Base-by-base conservation (phyloP, 257 asterid genomes). In the Schizonepeta tenuifolia region DNA sequence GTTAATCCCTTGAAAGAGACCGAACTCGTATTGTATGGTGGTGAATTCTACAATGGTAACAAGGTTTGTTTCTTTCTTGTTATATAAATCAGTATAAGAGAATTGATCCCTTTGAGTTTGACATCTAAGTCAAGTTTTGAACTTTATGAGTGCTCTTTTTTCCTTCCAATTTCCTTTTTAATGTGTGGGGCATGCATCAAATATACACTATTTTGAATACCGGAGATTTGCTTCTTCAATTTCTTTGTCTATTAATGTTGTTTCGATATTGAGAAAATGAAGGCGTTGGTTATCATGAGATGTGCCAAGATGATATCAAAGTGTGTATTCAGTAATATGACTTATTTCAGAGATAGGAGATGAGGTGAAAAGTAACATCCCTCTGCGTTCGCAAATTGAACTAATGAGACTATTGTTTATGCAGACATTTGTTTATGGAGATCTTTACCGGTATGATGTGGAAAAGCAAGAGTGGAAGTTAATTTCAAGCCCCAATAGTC, bases 361-460 rank as follows among this genome's bases (percentile, higher is more conserved):
- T 71, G 47, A 17, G 18, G 76, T 38, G 69, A 61, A 44, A 21
- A 41, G 33, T n/a, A 18, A 0, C 17, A 62, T 8, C 31, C 31
- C 18, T 55, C 59, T 67, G 17, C 55, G 21, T 50, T 50, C 20
- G 60, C 21, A 66, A 66, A 1, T 4, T 4, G 5, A 28, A 28
- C 60, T 74, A 33, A 76, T 74, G 75, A 59, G 70, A 70, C 35
- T 35, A n/a, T 44, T 41, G 41, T 83, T 65, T 12, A 31, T 84
- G 77, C 91, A 94, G 98, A 94, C 99, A 69, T 94, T 86, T 81
- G 99, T 94, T 44, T 95, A 95, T 75, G 99, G 99, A 13, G 95
- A 92, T 84, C 86, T 95, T 9, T 95, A 83, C 64, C 93, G 97
- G 56, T 90, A 80, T 79, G 99, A 95, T 17, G 92, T 91, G 65